phyloP scores from a whole-genome alignment of 169 alveolate species.

The Plasmodium vinckei region DNA sequence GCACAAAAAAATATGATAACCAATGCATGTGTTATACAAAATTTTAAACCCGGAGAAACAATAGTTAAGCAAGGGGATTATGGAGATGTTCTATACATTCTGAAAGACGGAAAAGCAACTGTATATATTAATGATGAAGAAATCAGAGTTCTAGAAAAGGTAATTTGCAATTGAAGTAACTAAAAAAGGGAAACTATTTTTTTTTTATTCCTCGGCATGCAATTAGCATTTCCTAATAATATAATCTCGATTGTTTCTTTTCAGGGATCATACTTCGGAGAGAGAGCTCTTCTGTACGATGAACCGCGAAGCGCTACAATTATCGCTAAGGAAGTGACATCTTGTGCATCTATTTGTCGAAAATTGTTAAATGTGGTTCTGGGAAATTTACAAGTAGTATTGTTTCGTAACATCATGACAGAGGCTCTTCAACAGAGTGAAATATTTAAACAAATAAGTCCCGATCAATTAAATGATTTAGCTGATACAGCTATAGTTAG shows the following conservation, averaged over 20 bases:
- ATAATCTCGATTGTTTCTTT: constrained; percentile 8
- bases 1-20: constrained; percentile 92
- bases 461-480: constrained; percentile 84
- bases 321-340: constrained; percentile 87
- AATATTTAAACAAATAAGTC: constrained; percentile 88
- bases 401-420: constrained; percentile 90
- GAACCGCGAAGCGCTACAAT: constrained; percentile 96
- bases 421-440: constrained; percentile 89
- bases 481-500: constrained; percentile 87
- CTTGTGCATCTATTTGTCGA: constrained; percentile 90
- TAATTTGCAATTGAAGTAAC: not conserved
- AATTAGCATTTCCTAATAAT: not conserved
- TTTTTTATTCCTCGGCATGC: not conserved
- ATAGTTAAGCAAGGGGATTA: constrained; percentile 94
- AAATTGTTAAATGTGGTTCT: constrained; percentile 87
- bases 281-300: constrained; percentile 92
- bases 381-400: constrained; percentile 91
- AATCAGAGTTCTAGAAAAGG: constrained; percentile 85
- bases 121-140: constrained; percentile 87
- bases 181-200: not conserved
- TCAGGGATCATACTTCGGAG: constrained; percentile 95
- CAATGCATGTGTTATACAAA: constrained; percentile 90
- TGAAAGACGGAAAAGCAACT: constrained; percentile 92
- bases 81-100: constrained; percentile 92
- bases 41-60: constrained; percentile 86